Evolutionary conservation across 495 filamentous ascomycete genomes (phyloP).

Genomic region (Penicilliopsis zonata): DNA sequence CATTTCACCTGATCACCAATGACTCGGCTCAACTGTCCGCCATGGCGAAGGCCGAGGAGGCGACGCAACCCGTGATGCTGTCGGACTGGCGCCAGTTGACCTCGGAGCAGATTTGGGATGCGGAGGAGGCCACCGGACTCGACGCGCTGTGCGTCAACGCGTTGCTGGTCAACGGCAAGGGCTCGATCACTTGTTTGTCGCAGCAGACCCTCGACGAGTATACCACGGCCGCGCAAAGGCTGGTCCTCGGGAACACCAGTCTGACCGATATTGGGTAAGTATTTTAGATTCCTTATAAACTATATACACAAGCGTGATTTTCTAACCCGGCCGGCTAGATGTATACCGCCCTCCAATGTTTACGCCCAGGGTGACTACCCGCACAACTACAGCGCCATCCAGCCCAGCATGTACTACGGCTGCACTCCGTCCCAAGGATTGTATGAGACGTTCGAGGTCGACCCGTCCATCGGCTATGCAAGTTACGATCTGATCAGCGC

Average conservation of each 20-base stretch:
- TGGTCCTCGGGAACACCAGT: conserved; percentile 13
- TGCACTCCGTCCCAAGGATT: conserved; percentile 19
- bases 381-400: conserved; percentile 11
- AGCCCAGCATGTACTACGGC: conserved; percentile 15
- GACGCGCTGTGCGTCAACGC: conserved; percentile 35
- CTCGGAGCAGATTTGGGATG: conserved; percentile 30
- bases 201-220: conserved; percentile 22
- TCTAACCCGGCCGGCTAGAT: no score
- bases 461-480: conserved; percentile 12
- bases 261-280: conserved; percentile 40
- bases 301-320: no score
- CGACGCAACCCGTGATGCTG: conserved; percentile 33
- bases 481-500: conserved; percentile 22
- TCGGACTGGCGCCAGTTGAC: conserved; percentile 44
- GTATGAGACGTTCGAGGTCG: conserved; percentile 16
- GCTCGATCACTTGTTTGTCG: conserved; percentile 31
- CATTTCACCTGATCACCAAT: conserved; percentile 34
- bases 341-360: conserved; percentile 9
- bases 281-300: conserved; percentile 3
- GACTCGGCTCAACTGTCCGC: conserved; percentile 22
- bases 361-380: conserved; percentile 9
- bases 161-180: conserved; percentile 45
- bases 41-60: conserved; percentile 31
- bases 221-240: conserved; percentile 14
- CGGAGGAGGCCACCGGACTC: conserved; percentile 23